Conservation (phyloP, 2,329 filamentous ascomycete species). For the Aaosphaeria arxii region DNA sequence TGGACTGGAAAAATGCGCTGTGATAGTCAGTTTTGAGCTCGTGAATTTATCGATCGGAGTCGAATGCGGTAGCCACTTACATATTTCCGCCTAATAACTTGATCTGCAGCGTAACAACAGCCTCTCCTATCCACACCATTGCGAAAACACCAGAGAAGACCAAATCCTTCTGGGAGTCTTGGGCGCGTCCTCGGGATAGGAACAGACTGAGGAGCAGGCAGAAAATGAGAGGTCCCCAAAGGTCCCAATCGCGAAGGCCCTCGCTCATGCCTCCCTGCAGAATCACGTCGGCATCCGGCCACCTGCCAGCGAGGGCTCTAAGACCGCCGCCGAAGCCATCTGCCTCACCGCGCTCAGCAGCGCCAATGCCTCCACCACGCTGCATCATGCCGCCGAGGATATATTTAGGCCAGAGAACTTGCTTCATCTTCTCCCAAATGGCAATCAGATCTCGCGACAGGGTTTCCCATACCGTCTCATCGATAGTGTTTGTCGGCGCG, state of each 20-base stretch:
- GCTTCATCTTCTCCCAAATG: slow-evolving; percentile 97
- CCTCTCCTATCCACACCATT: slow-evolving; percentile 95
- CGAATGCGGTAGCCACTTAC: slow-evolving; percentile 54
- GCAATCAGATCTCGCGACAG: slow-evolving; percentile 85
- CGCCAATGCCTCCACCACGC: slow-evolving; percentile 55
- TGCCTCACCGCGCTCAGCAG: slow-evolving; percentile 56
- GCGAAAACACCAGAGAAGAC: slow-evolving; percentile 97
- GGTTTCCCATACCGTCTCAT: slow-evolving; percentile 97
- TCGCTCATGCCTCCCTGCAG: slow-evolving; percentile 76
- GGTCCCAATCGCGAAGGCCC: slow-evolving; percentile 91
- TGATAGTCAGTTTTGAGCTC: slow-evolving; percentile 22
- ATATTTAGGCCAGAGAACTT: slow-evolving; percentile 95
- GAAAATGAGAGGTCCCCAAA: slow-evolving; percentile 96
- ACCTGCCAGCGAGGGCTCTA: slow-evolving; percentile 58
- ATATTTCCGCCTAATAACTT: slow-evolving; percentile 95
- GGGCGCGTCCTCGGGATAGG: slow-evolving; percentile 72
- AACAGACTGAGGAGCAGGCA: slow-evolving; percentile 85
- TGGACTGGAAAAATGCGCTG: slow-evolving; percentile 95
- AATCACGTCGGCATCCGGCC: slow-evolving; percentile 66
- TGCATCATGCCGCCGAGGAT: slow-evolving; percentile 69
- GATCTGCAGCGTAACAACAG: slow-evolving; percentile 96
- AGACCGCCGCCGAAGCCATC: slow-evolving; percentile 44
- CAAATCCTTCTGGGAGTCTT: slow-evolving; percentile 74
- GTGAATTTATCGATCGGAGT: slow-evolving; percentile 2
- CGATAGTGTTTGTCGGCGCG: slow-evolving; percentile 88